These are phyloP conservation scores for Trichoderma sp. DNA, from an alignment of 2,329 filamentous ascomycete genomes.

Conservation along the genomic window DNA sequence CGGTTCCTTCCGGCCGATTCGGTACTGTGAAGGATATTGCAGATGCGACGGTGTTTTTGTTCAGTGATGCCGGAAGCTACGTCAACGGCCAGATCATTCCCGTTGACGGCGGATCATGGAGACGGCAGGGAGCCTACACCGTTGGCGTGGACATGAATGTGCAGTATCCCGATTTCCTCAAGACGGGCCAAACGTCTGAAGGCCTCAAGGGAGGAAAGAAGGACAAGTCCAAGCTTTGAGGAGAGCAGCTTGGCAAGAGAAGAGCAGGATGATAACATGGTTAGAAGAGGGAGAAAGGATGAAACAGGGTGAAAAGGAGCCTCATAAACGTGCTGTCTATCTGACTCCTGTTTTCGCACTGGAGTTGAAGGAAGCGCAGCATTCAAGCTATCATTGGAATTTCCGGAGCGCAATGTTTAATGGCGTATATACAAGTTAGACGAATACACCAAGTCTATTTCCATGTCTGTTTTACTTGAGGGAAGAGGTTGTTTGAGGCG, in stretches of 20 bases:
- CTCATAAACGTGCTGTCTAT: background rate
- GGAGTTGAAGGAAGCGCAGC: background rate
- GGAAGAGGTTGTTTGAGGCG: background rate
- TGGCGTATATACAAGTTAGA: background rate
- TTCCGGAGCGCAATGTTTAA: background rate
- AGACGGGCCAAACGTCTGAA: constrained; percentile 35
- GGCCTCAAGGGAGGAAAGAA: constrained; percentile 40
- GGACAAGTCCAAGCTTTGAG: constrained; percentile 45
- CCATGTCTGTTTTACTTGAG: too few species aligned
- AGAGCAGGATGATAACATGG: background rate
- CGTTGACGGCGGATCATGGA: constrained; percentile 65
- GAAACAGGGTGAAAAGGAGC: background rate
- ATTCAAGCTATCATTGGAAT: background rate
- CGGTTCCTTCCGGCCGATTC: constrained; percentile 72
- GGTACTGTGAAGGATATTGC: constrained; percentile 86
- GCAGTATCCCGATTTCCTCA: constrained; percentile 56
- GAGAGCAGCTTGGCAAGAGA: background rate
- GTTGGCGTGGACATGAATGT: constrained; percentile 52
- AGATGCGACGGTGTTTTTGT: constrained; percentile 87
- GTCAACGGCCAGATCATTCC: constrained; percentile 82
- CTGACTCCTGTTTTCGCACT: background rate
- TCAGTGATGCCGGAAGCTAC: constrained; percentile 82
- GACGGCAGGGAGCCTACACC: constrained; percentile 48
- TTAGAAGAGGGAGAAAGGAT: background rate
- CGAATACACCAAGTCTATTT: background rate